Evolutionary conservation across 768 basidiomycete species (phyloP), one percentile per base, ranked within the genome.

Genomic region (Tricholoma matsutake): DNA sequence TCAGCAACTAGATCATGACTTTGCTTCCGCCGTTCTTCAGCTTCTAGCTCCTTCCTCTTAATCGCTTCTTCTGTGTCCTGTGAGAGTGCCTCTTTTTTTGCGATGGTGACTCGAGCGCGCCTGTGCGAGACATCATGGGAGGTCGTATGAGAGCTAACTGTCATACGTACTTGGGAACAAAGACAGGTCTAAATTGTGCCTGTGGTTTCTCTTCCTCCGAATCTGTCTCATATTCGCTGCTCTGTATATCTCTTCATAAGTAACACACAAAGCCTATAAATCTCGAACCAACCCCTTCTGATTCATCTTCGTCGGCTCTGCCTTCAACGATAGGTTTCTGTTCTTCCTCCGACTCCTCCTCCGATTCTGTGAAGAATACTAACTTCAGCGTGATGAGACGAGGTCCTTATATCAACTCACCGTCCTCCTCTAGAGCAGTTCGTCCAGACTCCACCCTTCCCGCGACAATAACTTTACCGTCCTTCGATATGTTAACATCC

Each of bases 1-100:
- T 98, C 95, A 0, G 94, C 97, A 14, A 97, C 96, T 64, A 99
- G 78, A 66, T 94, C 87, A 65, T 97, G 93, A 61, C 91, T 92
- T 67, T 96, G 91, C 69, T 89, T 88, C 71, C 88, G 86, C 54
- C 94, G 83, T 70, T 95, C 87, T 70, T 92, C 92, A 1, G 84
- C 83, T 72, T 94, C 90, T 35, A 81, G 77, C 56, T 92, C 91
- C 64, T 88, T 88, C 71, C 79, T 83, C 69, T 79, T 81, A 56
- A 85, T 69, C 6, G 85, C 80, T 68, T 94, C 93, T 72, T 96
- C 94, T 0, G 86, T 84, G 64, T 94, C 88, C 56, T 86, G 79
- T 11, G 83, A 82, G 22, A 90, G 77, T 3, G 81, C 79, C 62
- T 91, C 90, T 62, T 81, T 83, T 70, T 91, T 89, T 28, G 78